Evolutionary conservation across 2,329 filamentous ascomycete genomes (phyloP).

Genomic region (Arachnomyces sp.): DNA sequence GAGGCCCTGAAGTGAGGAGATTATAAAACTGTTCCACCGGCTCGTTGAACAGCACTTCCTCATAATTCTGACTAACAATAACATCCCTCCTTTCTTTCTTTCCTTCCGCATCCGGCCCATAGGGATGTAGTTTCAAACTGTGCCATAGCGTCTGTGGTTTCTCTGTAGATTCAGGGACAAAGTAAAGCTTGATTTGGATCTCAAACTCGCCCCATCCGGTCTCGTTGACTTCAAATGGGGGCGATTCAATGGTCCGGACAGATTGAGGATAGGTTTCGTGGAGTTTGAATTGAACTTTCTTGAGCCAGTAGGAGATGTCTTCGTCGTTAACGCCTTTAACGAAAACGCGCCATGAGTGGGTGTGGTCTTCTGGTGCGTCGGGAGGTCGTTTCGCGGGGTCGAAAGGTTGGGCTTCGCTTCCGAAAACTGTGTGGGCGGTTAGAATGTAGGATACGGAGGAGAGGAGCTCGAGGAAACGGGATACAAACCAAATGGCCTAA

Average conservation of each 20-base stretch:
- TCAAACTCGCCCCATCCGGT: conserved; percentile 98
- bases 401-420: conserved; percentile 71
- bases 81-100: conserved; percentile 58
- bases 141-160: conserved; percentile 96
- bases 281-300: conserved; percentile 95
- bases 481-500: conserved; percentile 39
- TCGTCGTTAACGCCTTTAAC: conserved; percentile 83
- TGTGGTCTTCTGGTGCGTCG: conserved; percentile 79
- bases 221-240: conserved; percentile 78
- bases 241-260: conserved; percentile 72
- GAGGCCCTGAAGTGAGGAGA: conserved; percentile 65
- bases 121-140: conserved; percentile 83
- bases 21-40: conserved; percentile 90
- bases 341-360: conserved; percentile 93
- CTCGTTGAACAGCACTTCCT: conserved; percentile 96
- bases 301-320: conserved; percentile 90
- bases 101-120: conserved; percentile 68
- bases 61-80: conserved; percentile 74
- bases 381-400: conserved; percentile 68
- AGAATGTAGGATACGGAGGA: conserved; percentile 47
- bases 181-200: conserved; percentile 91
- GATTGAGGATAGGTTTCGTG: conserved; percentile 95
- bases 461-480: conserved; percentile 5
- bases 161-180: conserved; percentile 76
- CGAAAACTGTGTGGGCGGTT: conserved; percentile 58